Evolutionary conservation across 2,329 filamentous ascomycete genomes (phyloP).

Genomic region (Pyricularia grisea): DNA sequence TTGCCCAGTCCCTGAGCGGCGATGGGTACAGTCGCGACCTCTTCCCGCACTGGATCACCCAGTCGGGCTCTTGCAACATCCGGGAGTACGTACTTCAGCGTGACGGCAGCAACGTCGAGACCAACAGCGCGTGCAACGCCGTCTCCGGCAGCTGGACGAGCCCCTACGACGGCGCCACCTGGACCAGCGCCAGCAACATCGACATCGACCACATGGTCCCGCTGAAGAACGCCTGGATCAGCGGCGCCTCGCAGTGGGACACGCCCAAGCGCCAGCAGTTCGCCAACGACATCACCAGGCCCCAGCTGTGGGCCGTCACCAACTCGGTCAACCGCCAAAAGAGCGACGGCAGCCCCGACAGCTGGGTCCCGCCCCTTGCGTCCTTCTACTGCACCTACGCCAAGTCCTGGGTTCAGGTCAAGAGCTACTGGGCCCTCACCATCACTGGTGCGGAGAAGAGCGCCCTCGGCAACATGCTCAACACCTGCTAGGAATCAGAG

Average conservation of each 20-base stretch:
- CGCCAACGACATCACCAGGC: constrained; percentile 67
- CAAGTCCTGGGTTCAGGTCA: constrained; percentile 68
- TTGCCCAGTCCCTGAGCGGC: constrained; percentile 43
- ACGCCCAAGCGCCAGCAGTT: constrained; percentile 56
- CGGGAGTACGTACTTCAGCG: constrained; percentile 63
- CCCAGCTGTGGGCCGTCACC: constrained; percentile 73
- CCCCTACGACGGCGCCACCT: constrained; percentile 65
- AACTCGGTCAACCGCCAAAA: constrained; percentile 67
- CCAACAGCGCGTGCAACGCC: constrained; percentile 49
- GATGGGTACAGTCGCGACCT: constrained; percentile 53
- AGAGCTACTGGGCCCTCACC: constrained; percentile 59
- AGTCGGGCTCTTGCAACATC: constrained; percentile 60
- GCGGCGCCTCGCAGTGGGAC: constrained; percentile 65
- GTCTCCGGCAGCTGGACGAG: constrained; percentile 60
- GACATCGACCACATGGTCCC: constrained; percentile 83
- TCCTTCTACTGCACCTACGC: constrained; percentile 73
- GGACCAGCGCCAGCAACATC: constrained; percentile 58
- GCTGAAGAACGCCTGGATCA: constrained; percentile 70
- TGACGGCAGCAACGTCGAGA: constrained; percentile 56
- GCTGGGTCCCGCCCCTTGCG: constrained; percentile 63
- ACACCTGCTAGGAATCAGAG: constrained; percentile 39
- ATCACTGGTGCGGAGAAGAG: constrained; percentile 65
- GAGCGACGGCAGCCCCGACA: constrained; percentile 63
- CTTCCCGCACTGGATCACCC: constrained; percentile 65
- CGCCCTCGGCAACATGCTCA: constrained; percentile 55